Conservation (phyloP, 306 rosid species). For the Ziziphus jujuba region DNA sequence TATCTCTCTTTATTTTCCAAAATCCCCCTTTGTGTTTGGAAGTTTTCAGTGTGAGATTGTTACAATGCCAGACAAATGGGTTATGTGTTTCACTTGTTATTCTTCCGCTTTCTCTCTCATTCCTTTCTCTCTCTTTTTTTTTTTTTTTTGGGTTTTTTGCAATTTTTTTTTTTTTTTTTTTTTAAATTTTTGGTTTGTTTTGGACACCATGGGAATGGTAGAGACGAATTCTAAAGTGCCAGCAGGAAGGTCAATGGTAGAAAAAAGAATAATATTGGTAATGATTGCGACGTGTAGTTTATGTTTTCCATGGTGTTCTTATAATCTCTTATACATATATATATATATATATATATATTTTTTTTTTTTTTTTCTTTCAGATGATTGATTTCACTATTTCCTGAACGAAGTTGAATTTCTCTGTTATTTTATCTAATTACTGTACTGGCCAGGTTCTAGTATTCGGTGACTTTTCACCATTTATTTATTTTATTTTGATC, state of each 20-base stretch:
- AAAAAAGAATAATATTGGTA: conserved; percentile 52
- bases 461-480: too few species aligned
- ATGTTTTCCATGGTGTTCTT: conserved; percentile 17
- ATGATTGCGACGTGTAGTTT: conserved; percentile 71
- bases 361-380: not conserved
- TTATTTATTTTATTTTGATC: not conserved
- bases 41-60: conserved; percentile 14
- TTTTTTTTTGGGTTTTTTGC: not conserved
- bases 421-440: too few species aligned
- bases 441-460: too few species aligned
- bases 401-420: not conserved
- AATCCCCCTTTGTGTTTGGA: conserved; percentile 12
- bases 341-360: too few species aligned
- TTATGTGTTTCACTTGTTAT: not conserved
- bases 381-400: not conserved
- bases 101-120: not conserved
- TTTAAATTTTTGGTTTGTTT: conserved; percentile 2
- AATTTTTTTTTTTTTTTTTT: not conserved
- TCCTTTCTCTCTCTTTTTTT: not conserved
- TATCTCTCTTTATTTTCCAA: not conserved
- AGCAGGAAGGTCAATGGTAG: conserved; percentile 48
- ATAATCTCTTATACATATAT: not conserved
- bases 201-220: conserved; percentile 36
- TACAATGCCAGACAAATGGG: conserved; percentile 16
- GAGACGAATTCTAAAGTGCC: conserved; percentile 43